These are phyloP conservation scores for Epichloe elymi DNA, from an alignment of 2,329 filamentous ascomycete genomes.

Conservation along the genomic window DNA sequence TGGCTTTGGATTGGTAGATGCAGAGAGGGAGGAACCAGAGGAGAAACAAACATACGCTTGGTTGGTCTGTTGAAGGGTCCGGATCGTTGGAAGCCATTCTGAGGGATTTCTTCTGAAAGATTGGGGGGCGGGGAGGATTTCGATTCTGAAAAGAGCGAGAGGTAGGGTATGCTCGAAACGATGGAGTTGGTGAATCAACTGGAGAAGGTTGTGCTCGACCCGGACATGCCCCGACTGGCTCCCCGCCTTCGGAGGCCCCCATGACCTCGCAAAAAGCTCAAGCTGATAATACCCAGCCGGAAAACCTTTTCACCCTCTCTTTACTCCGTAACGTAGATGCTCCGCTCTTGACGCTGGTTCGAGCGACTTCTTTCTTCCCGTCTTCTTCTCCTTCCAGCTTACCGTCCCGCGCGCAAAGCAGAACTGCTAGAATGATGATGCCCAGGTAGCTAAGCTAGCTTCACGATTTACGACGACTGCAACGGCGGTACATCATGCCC, in stretches of 20 bases:
- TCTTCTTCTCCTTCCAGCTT: background rate
- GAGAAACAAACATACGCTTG: background rate
- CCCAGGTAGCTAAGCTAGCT: slow-evolving; percentile 3
- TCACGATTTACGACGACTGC: slow-evolving; percentile 3
- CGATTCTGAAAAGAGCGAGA: background rate
- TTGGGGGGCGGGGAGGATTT: background rate
- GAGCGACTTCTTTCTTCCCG: background rate
- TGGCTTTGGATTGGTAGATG: background rate
- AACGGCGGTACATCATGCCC: slow-evolving; percentile 23
- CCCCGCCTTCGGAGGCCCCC: background rate
- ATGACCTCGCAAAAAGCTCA: background rate
- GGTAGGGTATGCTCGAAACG: too few species aligned
- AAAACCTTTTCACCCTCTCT: background rate
- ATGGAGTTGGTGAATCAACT: too few species aligned
- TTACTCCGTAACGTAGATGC: background rate
- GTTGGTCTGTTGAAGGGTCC: background rate
- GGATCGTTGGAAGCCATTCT: background rate
- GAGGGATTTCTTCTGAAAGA: background rate
- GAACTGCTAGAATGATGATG: slow-evolving; percentile 8
- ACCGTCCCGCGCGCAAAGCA: background rate
- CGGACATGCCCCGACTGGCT: too few species aligned
- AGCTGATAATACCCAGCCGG: background rate
- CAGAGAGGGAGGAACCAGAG: background rate
- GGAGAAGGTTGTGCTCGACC: too few species aligned
- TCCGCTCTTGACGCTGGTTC: background rate